Conservation (phyloP, 305 asterid genomes). For the Solanum chacoense region DNA sequence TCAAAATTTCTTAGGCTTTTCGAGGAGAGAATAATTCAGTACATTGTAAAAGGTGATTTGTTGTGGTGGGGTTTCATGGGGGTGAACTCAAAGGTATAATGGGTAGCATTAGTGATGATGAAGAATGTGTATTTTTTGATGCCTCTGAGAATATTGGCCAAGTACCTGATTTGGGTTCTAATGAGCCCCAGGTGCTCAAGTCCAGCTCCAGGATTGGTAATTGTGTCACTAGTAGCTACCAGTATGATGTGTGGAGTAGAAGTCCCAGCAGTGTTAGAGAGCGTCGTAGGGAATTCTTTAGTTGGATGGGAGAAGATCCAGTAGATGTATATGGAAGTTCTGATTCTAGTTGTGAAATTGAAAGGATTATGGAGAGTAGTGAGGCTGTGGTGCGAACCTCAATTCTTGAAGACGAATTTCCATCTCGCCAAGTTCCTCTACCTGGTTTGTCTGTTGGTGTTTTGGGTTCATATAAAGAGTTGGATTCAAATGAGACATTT, state of each 20-base stretch:
- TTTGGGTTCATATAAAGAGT: conserved; percentile 15
- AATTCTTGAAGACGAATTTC: conserved; percentile 25
- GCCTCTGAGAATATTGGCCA: conserved; percentile 50
- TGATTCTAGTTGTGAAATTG: conserved; percentile 10
- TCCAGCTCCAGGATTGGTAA: conserved; percentile 4
- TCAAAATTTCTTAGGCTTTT: conserved; percentile 28
- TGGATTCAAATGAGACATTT: conserved; percentile 18
- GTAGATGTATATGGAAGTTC: not conserved
- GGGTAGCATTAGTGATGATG: conserved; percentile 46
- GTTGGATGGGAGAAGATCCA: conserved; percentile 33
- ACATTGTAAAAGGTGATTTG: conserved; percentile 40
- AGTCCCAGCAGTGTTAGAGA: conserved; percentile 60
- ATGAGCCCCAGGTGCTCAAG: conserved; percentile 6
- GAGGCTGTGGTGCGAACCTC: conserved; percentile 49
- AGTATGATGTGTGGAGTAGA: conserved; percentile 55
- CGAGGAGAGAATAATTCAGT: conserved; percentile 26
- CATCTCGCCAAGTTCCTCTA: conserved; percentile 28
- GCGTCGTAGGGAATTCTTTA: conserved; percentile 52
- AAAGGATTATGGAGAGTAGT: conserved; percentile 34
- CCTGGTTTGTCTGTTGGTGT: not conserved
- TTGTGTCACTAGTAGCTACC: conserved; percentile 2
- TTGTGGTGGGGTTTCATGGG: conserved; percentile 54
- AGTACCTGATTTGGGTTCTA: conserved; percentile 25
- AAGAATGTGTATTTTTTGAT: conserved; percentile 49
- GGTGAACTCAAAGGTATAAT: conserved; percentile 49